Percentiles rank a stretch among this genome's conserved stretches.
These are phyloP conservation scores for Pelagophyceae sp. DNA, from an alignment of 352 stramenopile genomes.

Conservation along the genomic window DNA sequence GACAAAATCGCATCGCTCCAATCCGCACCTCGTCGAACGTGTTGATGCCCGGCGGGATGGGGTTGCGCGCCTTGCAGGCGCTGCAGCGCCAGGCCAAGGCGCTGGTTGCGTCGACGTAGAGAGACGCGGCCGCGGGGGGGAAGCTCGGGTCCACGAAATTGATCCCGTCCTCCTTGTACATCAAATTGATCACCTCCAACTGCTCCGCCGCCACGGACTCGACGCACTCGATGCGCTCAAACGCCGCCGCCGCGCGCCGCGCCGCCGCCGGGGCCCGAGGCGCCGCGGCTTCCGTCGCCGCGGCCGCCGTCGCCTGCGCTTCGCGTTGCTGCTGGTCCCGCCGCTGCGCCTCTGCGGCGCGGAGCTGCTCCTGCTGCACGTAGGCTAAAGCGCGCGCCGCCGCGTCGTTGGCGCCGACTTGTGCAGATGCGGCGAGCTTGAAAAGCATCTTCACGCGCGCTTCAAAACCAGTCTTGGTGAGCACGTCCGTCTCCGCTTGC, in stretches of 20 bases:
- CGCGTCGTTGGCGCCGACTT: background rate
- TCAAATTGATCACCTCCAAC: background rate
- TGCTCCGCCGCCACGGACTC: background rate
- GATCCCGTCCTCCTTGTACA: slow-evolving; percentile 26
- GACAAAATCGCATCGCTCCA: slow-evolving; percentile 17
- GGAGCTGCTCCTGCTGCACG: background rate
- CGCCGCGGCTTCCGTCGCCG: background rate
- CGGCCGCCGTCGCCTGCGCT: background rate
- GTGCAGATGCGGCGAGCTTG: background rate
- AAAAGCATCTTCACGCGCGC: background rate
- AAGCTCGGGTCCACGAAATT: slow-evolving; percentile 25
- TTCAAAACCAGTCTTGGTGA: background rate
- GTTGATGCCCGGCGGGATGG: slow-evolving; percentile 24
- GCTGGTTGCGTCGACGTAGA: slow-evolving; percentile 18
- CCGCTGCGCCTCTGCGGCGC: background rate
- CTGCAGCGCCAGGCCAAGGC: background rate
- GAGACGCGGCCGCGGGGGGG: slow-evolving; percentile 10
- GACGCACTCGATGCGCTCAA: background rate
- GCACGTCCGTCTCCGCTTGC: background rate
- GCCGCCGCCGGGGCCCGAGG: background rate
- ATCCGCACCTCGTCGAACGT: background rate
- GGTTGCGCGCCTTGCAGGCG: slow-evolving; percentile 19
- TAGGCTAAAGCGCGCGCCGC: background rate
- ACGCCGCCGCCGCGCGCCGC: background rate
- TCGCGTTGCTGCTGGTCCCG: background rate